Evolutionary conservation across 805 yeast genomes (phyloP).

Genomic region (Wickerhamiella spandovensis): DNA sequence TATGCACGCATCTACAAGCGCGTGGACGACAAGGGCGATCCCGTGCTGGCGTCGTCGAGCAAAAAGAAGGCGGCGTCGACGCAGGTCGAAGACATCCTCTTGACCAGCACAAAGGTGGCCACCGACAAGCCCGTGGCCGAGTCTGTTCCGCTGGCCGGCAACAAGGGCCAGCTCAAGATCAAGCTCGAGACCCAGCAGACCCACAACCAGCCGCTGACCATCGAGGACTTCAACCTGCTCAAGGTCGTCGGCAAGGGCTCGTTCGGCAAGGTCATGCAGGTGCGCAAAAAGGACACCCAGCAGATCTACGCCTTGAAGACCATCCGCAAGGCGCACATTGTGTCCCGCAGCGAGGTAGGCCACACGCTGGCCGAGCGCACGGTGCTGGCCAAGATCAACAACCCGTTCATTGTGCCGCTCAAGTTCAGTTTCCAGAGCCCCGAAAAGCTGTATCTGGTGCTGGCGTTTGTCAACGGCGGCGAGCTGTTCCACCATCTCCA

Average conservation of each 20-base stretch:
- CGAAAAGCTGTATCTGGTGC: slow-evolving; percentile 81
- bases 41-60: slow-evolving; percentile 3
- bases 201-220: slow-evolving; percentile 44
- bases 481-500: slow-evolving; percentile 91
- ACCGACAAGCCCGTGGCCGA: slow-evolving; percentile 8
- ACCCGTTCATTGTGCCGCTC: slow-evolving; percentile 92
- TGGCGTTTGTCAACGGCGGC: slow-evolving; percentile 93
- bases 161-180: slow-evolving; percentile 12
- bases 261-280: slow-evolving; percentile 98
- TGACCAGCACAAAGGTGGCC: slow-evolving; percentile 5
- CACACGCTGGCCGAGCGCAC: slow-evolving; percentile 95
- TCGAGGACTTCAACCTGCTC: slow-evolving; percentile 83
- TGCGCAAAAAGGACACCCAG: slow-evolving; percentile 85
- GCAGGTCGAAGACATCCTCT: slow-evolving; percentile 25
- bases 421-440: slow-evolving; percentile 95
- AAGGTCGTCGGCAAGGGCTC: slow-evolving; percentile 98
- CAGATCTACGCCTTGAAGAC: slow-evolving; percentile 92
- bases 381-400: slow-evolving; percentile 80
- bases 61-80: slow-evolving; percentile 48
- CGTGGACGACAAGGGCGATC: slow-evolving; percentile 18
- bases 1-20: slow-evolving; percentile 44
- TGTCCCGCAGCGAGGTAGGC: slow-evolving; percentile 85
- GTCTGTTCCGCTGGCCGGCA: slow-evolving; percentile 10
- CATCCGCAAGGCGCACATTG: slow-evolving; percentile 85
- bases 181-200: slow-evolving; percentile 18